Percentiles rank a stretch among this genome's conserved stretches.
Conservation (phyloP, 106 monocot species). For the Triglochin maritima region DNA sequence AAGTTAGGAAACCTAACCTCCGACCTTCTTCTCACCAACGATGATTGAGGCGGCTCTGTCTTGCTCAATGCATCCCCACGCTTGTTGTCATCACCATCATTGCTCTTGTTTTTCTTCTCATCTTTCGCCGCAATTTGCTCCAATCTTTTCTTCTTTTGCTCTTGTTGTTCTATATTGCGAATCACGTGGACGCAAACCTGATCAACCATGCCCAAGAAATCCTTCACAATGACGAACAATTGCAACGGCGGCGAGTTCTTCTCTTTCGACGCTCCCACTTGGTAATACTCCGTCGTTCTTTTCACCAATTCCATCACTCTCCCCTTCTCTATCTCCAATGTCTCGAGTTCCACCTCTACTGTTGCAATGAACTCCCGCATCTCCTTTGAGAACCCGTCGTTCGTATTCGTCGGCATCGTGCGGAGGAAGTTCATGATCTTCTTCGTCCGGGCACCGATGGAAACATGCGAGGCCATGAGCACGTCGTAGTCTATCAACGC, state of each 20-base stretch:
- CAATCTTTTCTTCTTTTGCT: too few relatives aligned
- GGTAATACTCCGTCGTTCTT: conserved; percentile 15
- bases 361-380: conserved; percentile 5
- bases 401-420: background rate
- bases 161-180: too few relatives aligned
- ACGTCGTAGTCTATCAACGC: conserved; percentile 12
- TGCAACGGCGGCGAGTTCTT: conserved; percentile 3
- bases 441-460: background rate
- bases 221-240: conserved; percentile 12
- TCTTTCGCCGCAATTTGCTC: too few relatives aligned
- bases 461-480: background rate
- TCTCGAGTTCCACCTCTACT: conserved; percentile 3
- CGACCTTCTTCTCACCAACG: too few relatives aligned
- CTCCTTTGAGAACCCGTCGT: conserved; percentile 6
- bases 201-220: conserved; percentile 14
- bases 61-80: too few relatives aligned
- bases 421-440: background rate
- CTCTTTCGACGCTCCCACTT: conserved; percentile 5
- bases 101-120: too few relatives aligned
- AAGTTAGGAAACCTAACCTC: conserved; percentile 17
- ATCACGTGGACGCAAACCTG: too few relatives aligned
- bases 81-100: too few relatives aligned
- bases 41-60: too few relatives aligned
- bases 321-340: conserved; percentile 3
- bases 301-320: conserved; percentile 12